Conservation (phyloP, 148 eudicot species). For the Spergularia bocconei region DNA sequence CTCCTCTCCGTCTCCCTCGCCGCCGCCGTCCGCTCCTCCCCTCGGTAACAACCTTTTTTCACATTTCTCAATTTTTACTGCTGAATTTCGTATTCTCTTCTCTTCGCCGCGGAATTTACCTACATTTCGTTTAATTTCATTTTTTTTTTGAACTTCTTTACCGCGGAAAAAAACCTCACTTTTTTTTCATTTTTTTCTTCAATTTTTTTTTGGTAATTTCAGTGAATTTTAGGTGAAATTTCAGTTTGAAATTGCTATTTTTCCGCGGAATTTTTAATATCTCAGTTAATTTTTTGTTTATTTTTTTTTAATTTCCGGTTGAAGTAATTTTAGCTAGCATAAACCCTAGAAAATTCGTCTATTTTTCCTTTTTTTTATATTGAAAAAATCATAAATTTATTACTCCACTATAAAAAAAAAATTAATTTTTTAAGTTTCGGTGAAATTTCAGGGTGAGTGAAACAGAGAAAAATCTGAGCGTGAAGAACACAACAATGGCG, state of each 20-base stretch:
- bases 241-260: too few species aligned
- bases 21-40: constrained; percentile 8
- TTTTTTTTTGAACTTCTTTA: neutral
- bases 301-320: neutral
- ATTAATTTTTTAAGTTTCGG: neutral
- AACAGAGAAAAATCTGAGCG: constrained; percentile 28
- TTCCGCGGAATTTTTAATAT: too few species aligned
- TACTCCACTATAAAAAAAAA: too few species aligned
- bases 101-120: neutral
- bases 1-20: constrained; percentile 13
- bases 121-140: neutral
- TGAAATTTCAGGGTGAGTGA: constrained; percentile 22
- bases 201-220: too few species aligned
- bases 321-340: neutral
- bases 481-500: constrained; percentile 40
- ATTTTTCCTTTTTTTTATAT: neutral
- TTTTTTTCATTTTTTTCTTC: neutral
- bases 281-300: too few species aligned
- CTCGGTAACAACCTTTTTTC: constrained; percentile 17
- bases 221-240: too few species aligned
- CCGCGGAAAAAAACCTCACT: neutral
- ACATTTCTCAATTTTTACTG: neutral
- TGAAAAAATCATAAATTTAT: too few species aligned
- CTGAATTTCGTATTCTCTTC: too few species aligned
- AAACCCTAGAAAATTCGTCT: neutral